Conservation (phyloP, 768 basidiomycete genomes). For the Trichaptum fuscoviolaceum region DNA sequence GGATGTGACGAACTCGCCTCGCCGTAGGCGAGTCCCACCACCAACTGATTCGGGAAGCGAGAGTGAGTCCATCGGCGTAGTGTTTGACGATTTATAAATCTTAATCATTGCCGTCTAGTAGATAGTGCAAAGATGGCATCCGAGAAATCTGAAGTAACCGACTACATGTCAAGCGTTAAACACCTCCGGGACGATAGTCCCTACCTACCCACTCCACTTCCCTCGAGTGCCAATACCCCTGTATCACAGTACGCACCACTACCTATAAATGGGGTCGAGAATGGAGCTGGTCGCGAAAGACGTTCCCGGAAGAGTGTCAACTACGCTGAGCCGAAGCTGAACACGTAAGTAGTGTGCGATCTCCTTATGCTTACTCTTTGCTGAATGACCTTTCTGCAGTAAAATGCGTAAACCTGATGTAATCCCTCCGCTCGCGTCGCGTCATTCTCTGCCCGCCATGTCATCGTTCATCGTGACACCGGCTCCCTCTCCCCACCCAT, state of each 20-base stretch:
- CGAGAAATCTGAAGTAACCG: constrained; percentile 31
- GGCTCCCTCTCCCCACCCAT: constrained; percentile 28
- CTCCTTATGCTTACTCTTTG: neutral
- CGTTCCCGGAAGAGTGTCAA: constrained; percentile 74
- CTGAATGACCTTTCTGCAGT: constrained; percentile 30
- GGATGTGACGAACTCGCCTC: constrained; percentile 60
- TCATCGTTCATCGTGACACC: constrained; percentile 45
- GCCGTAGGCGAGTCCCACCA: constrained; percentile 29
- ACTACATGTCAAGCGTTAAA: constrained; percentile 28
- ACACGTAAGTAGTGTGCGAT: constrained; percentile 53
- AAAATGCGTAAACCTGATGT: constrained; percentile 89
- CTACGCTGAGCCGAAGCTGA: constrained; percentile 83
- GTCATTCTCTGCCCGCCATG: constrained; percentile 25
- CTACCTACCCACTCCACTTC: constrained; percentile 45
- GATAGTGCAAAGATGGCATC: constrained; percentile 29
- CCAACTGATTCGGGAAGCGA: constrained; percentile 31
- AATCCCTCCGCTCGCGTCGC: constrained; percentile 29
- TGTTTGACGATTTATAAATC: constrained; percentile 21
- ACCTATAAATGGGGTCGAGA: constrained; percentile 27
- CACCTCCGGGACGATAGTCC: constrained; percentile 32
- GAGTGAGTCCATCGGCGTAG: constrained; percentile 23
- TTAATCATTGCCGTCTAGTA: constrained; percentile 31
- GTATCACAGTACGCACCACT: constrained; percentile 28
- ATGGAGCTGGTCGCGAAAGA: constrained; percentile 40
- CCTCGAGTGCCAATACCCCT: constrained; percentile 40